Base-by-base conservation (phyloP, 2,329 filamentous ascomycete genomes). In the Aureobasidium pullulans region DNA sequence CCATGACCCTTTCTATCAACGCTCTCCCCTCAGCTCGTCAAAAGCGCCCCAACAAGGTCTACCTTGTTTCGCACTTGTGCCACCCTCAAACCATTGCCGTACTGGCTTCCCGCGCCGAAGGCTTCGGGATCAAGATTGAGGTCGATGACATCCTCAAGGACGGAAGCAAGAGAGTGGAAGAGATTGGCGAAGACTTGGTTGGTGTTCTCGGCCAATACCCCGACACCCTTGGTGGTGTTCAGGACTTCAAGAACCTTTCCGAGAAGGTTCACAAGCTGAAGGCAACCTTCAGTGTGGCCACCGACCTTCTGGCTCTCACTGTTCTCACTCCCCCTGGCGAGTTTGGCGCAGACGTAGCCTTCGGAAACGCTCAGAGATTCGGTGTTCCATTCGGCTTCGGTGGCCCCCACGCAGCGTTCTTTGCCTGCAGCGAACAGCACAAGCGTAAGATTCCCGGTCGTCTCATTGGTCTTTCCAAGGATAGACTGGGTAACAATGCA, bases 321-420 rank as follows among this genome's bases (percentile, higher is more conserved):
- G 75, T 95, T 10, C 81, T 96, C 53, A 94, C 89, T 53, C 89
- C 93, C 1, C 93, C 93, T 0, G 92, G 92, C 50, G 93, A 96
- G 70, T 96, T 93, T 76, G 93, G 93, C 43, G 93, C 93, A 23
- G 93, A 97, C 70, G 90, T 97, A 67, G 93, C 92, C 5, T 96
- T 97, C 70, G 93, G 93, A 65, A 96, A 87, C 69, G 86, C 93
- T 15, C 93, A 97, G 77, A 81, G 93, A 61, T 88, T 96, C 62
- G 93, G 93, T 72, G 89, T 97, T 11, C 92, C 93, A 2, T 84
- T 96, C 70, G 93, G 93, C 52, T 95, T 87, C 67, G 93, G 93
- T 68, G 93, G 93, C 19, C 93, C 93, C n/a, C 93, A 96, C 69
- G 93, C 93, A 29, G 93, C 92, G 16, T 97, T 97, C 82, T 96